Base-by-base conservation (phyloP, 192 early-diverging fungal species). In the Piromyces finnis region DNA sequence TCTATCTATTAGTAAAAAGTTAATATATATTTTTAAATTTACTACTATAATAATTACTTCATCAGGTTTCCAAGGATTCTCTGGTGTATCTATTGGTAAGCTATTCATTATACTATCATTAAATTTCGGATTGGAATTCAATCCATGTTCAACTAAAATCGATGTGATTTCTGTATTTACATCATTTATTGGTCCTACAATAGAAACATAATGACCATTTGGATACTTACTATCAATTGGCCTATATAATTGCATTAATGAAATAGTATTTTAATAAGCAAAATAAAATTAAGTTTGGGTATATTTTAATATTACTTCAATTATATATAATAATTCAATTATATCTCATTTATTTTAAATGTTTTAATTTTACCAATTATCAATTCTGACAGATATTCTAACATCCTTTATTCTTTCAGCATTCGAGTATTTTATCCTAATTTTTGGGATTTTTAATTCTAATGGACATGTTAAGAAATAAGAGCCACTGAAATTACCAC, bases 101-200 rank as follows among this genome's bases (percentile, higher is more conserved):
- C 92, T 92, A 29, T 88, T 87, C 78, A 92, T 78, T 77, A 86
- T 88, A 4, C 89, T 90, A 32, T 86, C 86, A 7, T 89, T 89
- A 81, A 93, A 93, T n/a, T 83, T 88, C 30, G 91, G 89, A n/a
- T 88, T 87, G 0, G 90, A 85, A 84, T 94, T 92, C 14, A 92
- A 93, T 16, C 90, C 89, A 81, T 90, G 92, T 81, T 94, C 93
- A 9, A 94, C 91, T 30, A 94, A 81, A 59, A 94, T 94, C 3
- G 89, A 91, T 32, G 92, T 91, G 77, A 94, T 90, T 81, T 94
- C 92, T 29, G 93, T 89, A 80, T 92, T 90, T 78, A 94, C 81
- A 3, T 89, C 84, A 81, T 91, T 88, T 29, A 91, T 87, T 0
- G 84, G 88, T 12, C 93, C 93, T 78, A 94, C 85, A 26, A 87